phyloP scores from a whole-genome alignment of 768 basidiomycete species.

The Kwoniella bestiolae region DNA sequence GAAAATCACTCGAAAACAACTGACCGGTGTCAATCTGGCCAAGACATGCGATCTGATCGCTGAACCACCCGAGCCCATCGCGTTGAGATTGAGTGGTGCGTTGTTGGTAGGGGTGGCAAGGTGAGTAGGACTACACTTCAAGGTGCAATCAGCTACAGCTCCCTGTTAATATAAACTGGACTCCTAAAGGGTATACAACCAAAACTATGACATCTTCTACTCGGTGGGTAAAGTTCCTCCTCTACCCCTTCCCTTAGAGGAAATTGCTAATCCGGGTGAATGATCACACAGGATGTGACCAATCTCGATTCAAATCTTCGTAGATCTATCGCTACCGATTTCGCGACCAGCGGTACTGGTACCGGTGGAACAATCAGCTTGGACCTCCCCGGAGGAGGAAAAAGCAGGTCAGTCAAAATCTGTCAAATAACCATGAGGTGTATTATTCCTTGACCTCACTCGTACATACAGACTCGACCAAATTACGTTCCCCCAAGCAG shows the following conservation, averaged over 20 bases:
- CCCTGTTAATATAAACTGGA: not conserved
- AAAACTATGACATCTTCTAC: conserved; percentile 43
- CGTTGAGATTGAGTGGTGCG: conserved; percentile 82
- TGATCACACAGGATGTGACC: conserved; percentile 71
- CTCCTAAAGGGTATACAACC: conserved; percentile 41
- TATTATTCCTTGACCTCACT: no score
- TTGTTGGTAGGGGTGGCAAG: conserved; percentile 86
- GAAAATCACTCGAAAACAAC: conserved; percentile 78
- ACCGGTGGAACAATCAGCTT: conserved; percentile 60
- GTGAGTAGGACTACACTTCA: conserved; percentile 60
- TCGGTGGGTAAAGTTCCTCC: conserved; percentile 23
- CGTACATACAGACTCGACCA: conserved; percentile 35
- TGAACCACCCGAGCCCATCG: conserved; percentile 82
- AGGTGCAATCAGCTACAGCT: no score
- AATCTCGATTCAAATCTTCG: conserved; percentile 76
- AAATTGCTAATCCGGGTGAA: not conserved
- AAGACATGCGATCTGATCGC: conserved; percentile 79
- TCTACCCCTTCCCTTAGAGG: not conserved
- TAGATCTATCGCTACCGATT: conserved; percentile 72
- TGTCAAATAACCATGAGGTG: no score
- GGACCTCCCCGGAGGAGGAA: conserved; percentile 64
- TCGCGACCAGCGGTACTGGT: conserved; percentile 58
- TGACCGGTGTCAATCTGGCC: conserved; percentile 80
- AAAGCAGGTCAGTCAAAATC: conserved; percentile 43
- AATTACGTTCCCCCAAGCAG: conserved; percentile 40